Evolutionary conservation across 1,284 basidiomycete species (phyloP).

Genomic region (Sphaerobolus stellatus): DNA sequence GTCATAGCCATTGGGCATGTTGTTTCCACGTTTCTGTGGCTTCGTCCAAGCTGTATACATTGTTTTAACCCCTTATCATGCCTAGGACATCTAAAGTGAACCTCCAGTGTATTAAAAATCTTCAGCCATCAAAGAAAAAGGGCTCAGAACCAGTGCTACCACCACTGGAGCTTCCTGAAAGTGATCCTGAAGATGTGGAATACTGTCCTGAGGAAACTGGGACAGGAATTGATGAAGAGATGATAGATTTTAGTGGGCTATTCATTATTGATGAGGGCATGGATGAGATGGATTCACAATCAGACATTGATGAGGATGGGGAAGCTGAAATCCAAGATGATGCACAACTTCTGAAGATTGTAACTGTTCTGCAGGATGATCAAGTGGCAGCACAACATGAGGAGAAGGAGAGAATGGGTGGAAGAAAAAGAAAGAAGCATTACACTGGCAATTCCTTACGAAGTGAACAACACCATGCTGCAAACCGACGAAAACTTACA

Average conservation of each 20-base stretch:
- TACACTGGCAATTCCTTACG: background rate
- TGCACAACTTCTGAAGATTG: background rate
- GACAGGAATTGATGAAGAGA: background rate
- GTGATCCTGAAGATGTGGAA: background rate
- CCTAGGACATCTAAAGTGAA: too few relatives aligned
- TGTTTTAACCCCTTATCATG: too few relatives aligned
- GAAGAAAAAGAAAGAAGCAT: background rate
- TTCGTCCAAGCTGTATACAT: too few relatives aligned
- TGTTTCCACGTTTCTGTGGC: too few relatives aligned
- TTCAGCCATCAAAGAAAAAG: background rate
- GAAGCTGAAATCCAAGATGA: background rate
- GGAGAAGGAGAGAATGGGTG: background rate
- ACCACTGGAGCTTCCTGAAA: background rate
- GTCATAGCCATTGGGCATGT: too few relatives aligned
- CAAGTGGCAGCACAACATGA: background rate
- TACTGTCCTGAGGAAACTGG: background rate
- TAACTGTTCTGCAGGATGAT: background rate
- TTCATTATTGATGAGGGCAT: background rate
- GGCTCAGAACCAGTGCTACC: background rate
- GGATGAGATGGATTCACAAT: background rate
- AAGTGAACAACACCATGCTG: background rate
- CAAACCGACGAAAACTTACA: background rate
- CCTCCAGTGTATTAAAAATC: too few relatives aligned
- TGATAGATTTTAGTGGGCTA: background rate
- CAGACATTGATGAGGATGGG: background rate